Evolutionary conservation across 1,284 basidiomycete species (phyloP), one percentile per base, ranked within the genome.

Genomic region (Farysia itapuensis): DNA sequence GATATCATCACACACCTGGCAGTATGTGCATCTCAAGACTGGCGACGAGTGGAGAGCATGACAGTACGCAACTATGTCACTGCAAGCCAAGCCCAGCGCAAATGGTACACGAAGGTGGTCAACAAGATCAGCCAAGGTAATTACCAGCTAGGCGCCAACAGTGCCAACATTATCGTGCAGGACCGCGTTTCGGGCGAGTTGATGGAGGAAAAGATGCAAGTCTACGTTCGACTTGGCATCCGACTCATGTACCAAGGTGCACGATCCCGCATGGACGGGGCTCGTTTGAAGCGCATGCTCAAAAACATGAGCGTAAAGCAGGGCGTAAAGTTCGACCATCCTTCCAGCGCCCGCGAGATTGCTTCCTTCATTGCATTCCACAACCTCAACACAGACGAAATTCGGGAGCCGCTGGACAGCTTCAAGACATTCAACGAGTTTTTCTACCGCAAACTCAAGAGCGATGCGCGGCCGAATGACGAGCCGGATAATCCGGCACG

Each of bases 131-230:
- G 58, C 3, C 72, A 76, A 39, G 93, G 93, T 2, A 83, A 87
- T 56, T 96, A 97, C 79, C 85, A 84, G 61, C 83, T 96, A 22
- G 93, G 93, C 6, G 93, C 92, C 57, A 70, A 93, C 69, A 90
- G 87, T 39, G 94, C 92, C 38, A 97, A 97, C 75, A 96, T 97
- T 58, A 89, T 67, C 35, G 58, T 67, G 12, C 58, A 61, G 38
- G 80, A 86, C 33, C 80, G 87, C 12, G 77, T 84, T 69, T 93
- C 90, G 2, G 94, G 95, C 0, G 88, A 91, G 76, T 77, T 97
- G 48, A 87, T 94, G 70, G 95, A 98, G 78, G 95, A 98, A 79
- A 97, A 97, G 81, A 90, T 90, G 87, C 87, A 92, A 74, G 89
- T 92, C 3, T 96, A 96, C 73, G 91, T 98, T 0, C 81, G 93